phyloP scores from a whole-genome alignment of 805 yeast genomes.

The Metschnikowia santaceciliae region DNA sequence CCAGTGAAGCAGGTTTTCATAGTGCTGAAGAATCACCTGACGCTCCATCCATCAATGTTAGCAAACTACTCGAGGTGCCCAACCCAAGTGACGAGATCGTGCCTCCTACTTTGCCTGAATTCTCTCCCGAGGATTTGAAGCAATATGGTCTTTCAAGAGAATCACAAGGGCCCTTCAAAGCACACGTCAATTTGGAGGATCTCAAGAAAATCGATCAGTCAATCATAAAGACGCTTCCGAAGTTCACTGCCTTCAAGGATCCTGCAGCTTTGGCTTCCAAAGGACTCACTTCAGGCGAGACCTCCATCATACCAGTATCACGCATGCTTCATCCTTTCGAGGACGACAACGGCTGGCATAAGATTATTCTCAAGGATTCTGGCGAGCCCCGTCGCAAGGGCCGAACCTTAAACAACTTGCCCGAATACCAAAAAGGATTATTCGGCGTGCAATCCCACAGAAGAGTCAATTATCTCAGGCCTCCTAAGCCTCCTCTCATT shows the following conservation, averaged over 20 bases:
- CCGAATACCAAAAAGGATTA: constrained; percentile 52
- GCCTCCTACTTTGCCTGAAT: constrained; percentile 25
- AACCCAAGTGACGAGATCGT: constrained; percentile 30
- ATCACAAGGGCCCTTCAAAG: constrained; percentile 39
- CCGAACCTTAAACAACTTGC: constrained; percentile 19
- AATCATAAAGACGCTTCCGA: constrained; percentile 45
- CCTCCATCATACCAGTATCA: constrained; percentile 53
- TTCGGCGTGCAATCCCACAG: constrained; percentile 51
- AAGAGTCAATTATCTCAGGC: constrained; percentile 62
- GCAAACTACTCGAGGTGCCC: constrained; percentile 26
- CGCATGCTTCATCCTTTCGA: constrained; percentile 63
- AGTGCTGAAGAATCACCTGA: constrained; percentile 1
- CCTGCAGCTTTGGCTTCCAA: constrained; percentile 13
- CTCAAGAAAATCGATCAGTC: constrained; percentile 45
- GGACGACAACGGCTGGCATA: constrained; percentile 59
- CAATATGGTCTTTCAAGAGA: constrained; percentile 6
- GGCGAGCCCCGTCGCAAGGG: background rate
- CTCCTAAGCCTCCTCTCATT: constrained; percentile 88
- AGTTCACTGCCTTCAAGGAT: constrained; percentile 46
- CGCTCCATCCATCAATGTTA: constrained; percentile 30
- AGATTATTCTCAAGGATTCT: constrained; percentile 47
- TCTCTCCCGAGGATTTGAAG: constrained; percentile 29
- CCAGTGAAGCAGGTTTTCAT: background rate
- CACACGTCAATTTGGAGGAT: constrained; percentile 39
- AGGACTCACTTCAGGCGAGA: constrained; percentile 19